Percentiles rank a stretch among this genome's conserved stretches.
These are phyloP conservation scores for Helenozyma rhizophorensis DNA, from an alignment of 805 yeast species.

Conservation along the genomic window DNA sequence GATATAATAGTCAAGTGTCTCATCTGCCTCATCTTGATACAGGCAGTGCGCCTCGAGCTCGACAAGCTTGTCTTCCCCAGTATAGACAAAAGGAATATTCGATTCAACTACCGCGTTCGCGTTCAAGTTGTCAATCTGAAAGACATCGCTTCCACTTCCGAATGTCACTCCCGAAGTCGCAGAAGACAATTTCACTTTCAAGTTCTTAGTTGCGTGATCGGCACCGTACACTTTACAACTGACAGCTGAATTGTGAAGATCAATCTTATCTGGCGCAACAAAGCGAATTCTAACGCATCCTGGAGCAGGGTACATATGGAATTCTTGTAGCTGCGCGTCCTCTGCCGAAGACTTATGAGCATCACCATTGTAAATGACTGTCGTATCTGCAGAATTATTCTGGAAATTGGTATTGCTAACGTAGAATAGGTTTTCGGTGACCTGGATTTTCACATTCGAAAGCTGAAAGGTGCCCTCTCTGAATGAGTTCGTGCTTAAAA, in stretches of 20 bases:
- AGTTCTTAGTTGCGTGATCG: too few relatives aligned
- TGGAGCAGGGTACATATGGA: too few relatives aligned
- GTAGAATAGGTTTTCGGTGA: conserved; percentile 6
- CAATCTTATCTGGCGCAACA: too few relatives aligned
- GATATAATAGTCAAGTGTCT: conserved; percentile 17
- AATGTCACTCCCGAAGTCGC: conserved; percentile 18
- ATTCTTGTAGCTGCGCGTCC: too few relatives aligned
- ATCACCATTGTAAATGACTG: conserved; percentile 5
- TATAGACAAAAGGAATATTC: conserved; percentile 27
- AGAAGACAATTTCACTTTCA: conserved; percentile 2
- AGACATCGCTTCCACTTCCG: not conserved
- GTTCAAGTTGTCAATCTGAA: conserved; percentile 1
- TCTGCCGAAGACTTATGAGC: too few relatives aligned
- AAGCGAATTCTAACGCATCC: too few relatives aligned
- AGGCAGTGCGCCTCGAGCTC: conserved; percentile 17
- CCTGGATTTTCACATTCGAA: conserved; percentile 2
- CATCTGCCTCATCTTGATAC: conserved; percentile 17
- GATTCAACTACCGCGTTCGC: not conserved
- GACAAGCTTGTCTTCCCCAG: conserved; percentile 24
- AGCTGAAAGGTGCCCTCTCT: not conserved
- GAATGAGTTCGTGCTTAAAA: not conserved
- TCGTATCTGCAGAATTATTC: conserved; percentile 1
- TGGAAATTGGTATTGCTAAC: not conserved
- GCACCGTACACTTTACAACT: too few relatives aligned
- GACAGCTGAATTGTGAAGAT: too few relatives aligned